These are phyloP conservation scores for Senecio squalidus DNA, from an alignment of 140 eudicot species.

Conservation along the genomic window DNA sequence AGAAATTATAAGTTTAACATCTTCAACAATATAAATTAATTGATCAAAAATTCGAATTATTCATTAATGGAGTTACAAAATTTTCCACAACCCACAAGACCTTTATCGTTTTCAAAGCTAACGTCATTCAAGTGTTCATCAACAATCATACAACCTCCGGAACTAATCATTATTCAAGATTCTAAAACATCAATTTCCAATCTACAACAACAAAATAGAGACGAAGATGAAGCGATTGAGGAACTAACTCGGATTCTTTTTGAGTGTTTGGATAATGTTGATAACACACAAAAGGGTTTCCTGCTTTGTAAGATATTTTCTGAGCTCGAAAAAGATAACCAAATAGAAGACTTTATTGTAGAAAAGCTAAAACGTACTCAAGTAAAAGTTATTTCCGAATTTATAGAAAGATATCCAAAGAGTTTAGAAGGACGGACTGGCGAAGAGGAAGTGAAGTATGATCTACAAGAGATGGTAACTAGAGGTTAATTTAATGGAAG, in stretches of 20 bases:
- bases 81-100: too few relatives aligned
- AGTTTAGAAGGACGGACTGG: background rate
- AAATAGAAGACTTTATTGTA: slow-evolving; percentile 16
- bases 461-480: slow-evolving; percentile 2
- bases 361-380: slow-evolving; percentile 21
- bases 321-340: slow-evolving; percentile 27
- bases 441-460: background rate
- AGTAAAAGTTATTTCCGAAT: slow-evolving; percentile 19
- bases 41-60: too few relatives aligned
- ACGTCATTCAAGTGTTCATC: slow-evolving; percentile 12
- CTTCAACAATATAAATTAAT: background rate
- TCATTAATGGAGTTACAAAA: slow-evolving; percentile 10
- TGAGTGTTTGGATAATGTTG: slow-evolving; percentile 25
- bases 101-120: too few relatives aligned
- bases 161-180: background rate
- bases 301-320: slow-evolving; percentile 20
- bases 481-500: slow-evolving; percentile 9
- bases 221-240: slow-evolving; percentile 7
- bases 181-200: background rate
- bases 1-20: background rate
- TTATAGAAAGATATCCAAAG: background rate
- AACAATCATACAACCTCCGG: background rate
- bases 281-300: slow-evolving; percentile 5
- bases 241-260: slow-evolving; percentile 31
- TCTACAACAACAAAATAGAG: background rate